Evolutionary conservation across 1,139 yeast species (phyloP), one percentile per base, ranked within the genome.

Genomic region (Magnusiomyces magnusii): DNA sequence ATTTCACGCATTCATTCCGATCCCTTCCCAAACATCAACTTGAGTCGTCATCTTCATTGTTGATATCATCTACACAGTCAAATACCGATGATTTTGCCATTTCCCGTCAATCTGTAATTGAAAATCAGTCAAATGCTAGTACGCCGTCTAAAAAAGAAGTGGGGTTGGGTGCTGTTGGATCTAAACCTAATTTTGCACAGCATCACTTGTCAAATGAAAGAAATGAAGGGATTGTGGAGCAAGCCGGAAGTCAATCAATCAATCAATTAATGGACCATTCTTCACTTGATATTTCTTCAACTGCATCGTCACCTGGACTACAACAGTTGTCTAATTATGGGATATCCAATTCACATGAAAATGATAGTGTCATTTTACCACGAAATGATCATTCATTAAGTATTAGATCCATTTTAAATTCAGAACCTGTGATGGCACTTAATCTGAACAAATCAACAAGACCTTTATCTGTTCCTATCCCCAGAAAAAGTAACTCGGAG

Each of bases 1-100:
- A 70, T 52, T 70, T 70, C 58, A 70, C 73, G 0, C 69, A 68
- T 52, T 65, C 72, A 2, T 70, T 69, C 61, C 58, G 67, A 39
- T 60, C 36, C 13, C 36, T 27, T 13, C 51, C 56, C 15, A 19
- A 36, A 21, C 42, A 47, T 21, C 44, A 21, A 15, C n/a, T n/a
- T n/a, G n/a, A n/a, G n/a, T n/a, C n/a, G n/a, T n/a, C n/a, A n/a
- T n/a, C n/a, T n/a, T n/a, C n/a, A n/a, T n/a, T n/a, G n/a, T n/a
- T n/a, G n/a, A n/a, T n/a, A n/a, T n/a, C n/a, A n/a, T n/a, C n/a
- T n/a, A n/a, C n/a, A n/a, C n/a, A n/a, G n/a, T n/a, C n/a, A n/a
- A n/a, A n/a, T n/a, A n/a, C n/a, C n/a, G n/a, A n/a, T n/a, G n/a
- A n/a, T n/a, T n/a, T n/a, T n/a, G n/a, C n/a, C n/a, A n/a, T n/a